Percentiles rank a stretch among this genome's conserved stretches.
These are phyloP conservation scores for Puya raimondii DNA, from an alignment of 176 grass and related monocot species.

Conservation along the genomic window DNA sequence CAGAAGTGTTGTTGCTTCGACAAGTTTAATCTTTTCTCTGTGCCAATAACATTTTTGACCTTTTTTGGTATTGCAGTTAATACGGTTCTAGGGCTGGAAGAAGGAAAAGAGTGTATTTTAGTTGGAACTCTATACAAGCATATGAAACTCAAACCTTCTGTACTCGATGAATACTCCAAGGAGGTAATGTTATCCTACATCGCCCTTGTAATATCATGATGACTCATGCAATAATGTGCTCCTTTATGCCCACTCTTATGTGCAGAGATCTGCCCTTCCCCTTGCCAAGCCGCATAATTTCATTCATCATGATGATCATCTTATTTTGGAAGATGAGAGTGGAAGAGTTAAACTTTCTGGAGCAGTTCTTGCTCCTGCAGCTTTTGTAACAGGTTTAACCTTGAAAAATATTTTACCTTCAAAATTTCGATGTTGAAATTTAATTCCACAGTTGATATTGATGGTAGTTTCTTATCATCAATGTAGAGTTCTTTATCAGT, in stretches of 20 bases:
- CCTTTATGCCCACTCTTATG: neutral
- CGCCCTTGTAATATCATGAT: neutral
- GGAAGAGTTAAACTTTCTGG: constrained; percentile 89
- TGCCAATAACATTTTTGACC: neutral
- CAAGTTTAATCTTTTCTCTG: no score
- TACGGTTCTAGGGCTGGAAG: constrained; percentile 79
- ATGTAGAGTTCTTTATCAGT: neutral
- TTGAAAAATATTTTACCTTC: neutral
- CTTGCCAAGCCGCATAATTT: constrained; percentile 97
- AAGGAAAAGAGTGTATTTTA: constrained; percentile 87
- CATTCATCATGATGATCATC: constrained; percentile 89
- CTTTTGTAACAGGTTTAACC: constrained; percentile 72
- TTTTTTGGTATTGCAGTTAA: constrained; percentile 55
- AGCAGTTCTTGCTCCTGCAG: constrained; percentile 41
- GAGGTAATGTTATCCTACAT: constrained; percentile 44
- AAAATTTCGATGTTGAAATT: neutral
- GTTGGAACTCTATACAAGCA: constrained; percentile 91
- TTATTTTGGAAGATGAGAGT: constrained; percentile 98
- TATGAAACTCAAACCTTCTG: constrained; percentile 93
- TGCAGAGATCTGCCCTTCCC: constrained; percentile 80
- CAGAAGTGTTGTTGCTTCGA: neutral
- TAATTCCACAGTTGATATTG: neutral
- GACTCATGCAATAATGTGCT: neutral
- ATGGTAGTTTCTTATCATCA: neutral
- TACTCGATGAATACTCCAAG: constrained; percentile 96